Percentiles rank a stretch among this genome's conserved stretches.
Conservation (phyloP, 2,329 filamentous ascomycete genomes). For the Cytospora schulzeri region DNA sequence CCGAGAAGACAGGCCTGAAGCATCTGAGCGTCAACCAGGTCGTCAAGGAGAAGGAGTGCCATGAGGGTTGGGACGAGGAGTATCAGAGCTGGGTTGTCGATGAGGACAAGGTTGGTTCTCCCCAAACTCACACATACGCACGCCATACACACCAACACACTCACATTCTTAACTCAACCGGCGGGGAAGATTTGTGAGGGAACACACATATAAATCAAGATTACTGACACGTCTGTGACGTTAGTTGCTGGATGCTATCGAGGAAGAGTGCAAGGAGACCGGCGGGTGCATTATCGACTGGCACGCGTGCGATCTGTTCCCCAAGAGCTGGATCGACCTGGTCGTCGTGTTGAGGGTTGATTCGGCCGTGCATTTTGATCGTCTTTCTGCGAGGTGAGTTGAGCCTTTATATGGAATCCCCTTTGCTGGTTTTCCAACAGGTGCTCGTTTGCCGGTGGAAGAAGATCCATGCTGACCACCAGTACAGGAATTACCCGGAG, state of each 20-base stretch:
- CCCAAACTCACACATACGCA: not conserved
- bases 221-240: conserved; percentile 24
- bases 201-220: not conserved
- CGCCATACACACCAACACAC: too few species aligned
- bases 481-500: conserved; percentile 72
- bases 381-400: conserved; percentile 69
- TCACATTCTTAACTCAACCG: not conserved
- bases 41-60: conserved; percentile 84
- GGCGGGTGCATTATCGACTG: conserved; percentile 94
- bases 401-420: too few species aligned
- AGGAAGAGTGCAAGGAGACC: conserved; percentile 72
- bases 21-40: conserved; percentile 89
- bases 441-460: not conserved
- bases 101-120: conserved; percentile 77
- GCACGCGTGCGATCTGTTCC: conserved; percentile 97
- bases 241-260: conserved; percentile 83
- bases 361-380: conserved; percentile 80
- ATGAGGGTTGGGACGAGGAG: conserved; percentile 86
- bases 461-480: not conserved
- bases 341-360: conserved; percentile 88
- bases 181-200: not conserved
- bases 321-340: conserved; percentile 89
- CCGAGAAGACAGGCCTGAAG: conserved; percentile 72
- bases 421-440: not conserved
- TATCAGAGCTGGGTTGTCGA: conserved; percentile 90